Base-by-base conservation (phyloP, 1,139 yeast genomes). In the Geotrichum europaeum region DNA sequence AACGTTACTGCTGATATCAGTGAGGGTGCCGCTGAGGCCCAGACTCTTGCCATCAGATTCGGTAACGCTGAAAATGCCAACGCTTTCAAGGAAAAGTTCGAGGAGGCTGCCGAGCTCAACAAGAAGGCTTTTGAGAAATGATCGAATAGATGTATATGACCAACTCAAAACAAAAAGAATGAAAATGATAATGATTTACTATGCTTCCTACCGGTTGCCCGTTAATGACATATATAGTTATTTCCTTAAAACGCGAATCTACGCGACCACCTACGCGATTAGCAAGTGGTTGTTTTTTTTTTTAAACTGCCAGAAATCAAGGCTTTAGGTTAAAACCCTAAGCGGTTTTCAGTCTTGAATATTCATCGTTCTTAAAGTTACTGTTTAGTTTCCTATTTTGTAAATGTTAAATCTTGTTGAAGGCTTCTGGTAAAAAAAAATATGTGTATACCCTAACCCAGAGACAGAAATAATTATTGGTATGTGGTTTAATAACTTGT, bases 1-100 rank as follows among this genome's bases (percentile, higher is more conserved):
- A 84, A 84, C 63, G 97, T 92, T 64, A 85, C 97, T 61, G 97
- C 96, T 53, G 99, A 94, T 75, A 83, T 94, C 62, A 86, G 96
- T 61, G 99, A 94, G 75, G 98, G 98, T 68, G 94, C 83, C 70
- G 89, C 99, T 57, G 97, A 92, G 78, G 96, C 97, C 58, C 91
- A 86, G 77, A 92, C 98, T 61, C 84, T 94, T 76, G 99, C 99
- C 66, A 92, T 94, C 70, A 87, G 99, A 78, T 94, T 94, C 72
- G 98, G 97, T 71, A 89, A 86, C 81, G 89, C 94, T 78, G 99
- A 94, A 78, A 94, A 91, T 72, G 99, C 99, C 70, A 96, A 92
- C 72, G 84, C 87, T 73, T 94, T 94, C 83, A 94, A 94, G 81
- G 95, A 87, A 75, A 86, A 86, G 76, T 94, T 94, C 70, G 96